Evolutionary conservation across 495 filamentous ascomycete genomes (phyloP).

Genomic region (Penicillium paxilli): DNA sequence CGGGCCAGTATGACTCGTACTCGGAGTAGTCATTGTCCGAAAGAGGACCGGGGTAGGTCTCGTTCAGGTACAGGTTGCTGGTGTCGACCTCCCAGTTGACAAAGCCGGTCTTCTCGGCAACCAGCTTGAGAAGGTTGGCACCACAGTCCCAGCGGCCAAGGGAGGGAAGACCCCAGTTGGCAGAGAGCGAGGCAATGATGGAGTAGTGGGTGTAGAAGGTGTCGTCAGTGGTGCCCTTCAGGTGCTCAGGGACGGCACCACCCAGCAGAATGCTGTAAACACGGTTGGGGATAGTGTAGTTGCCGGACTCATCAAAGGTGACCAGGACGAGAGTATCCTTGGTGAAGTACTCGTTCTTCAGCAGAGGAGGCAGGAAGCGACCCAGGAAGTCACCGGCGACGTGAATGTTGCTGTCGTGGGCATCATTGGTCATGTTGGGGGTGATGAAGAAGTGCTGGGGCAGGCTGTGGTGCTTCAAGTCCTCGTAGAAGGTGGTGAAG

Average conservation of each 20-base stretch:
- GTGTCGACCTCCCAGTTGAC: conserved; percentile 49
- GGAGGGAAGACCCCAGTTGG: conserved; percentile 69
- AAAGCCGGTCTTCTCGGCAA: conserved; percentile 59
- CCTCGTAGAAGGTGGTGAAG: conserved; percentile 60
- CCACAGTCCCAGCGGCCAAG: conserved; percentile 72
- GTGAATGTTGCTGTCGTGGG: conserved; percentile 66
- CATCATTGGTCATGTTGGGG: conserved; percentile 76
- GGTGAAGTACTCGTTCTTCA: conserved; percentile 65
- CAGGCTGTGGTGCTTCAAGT: conserved; percentile 55
- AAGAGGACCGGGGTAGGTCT: conserved; percentile 50
- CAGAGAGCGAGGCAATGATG: conserved; percentile 60
- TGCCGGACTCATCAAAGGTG: conserved; percentile 68
- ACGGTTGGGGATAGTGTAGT: conserved; percentile 54
- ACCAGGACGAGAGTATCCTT: conserved; percentile 66
- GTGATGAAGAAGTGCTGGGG: conserved; percentile 77
- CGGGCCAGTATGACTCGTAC: conserved; percentile 39
- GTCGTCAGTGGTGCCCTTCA: conserved; percentile 61
- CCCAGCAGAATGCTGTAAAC: conserved; percentile 65
- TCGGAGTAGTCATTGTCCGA: conserved; percentile 34
- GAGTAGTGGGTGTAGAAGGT: conserved; percentile 76
- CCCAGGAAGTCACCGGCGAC: conserved; percentile 59
- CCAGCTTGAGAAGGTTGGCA: conserved; percentile 65
- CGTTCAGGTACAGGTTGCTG: conserved; percentile 42
- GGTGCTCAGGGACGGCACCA: conserved; percentile 57
- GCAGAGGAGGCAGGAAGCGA: conserved; percentile 60